Conservation (phyloP, 1,284 basidiomycete species). For the Sutorius eximius region DNA sequence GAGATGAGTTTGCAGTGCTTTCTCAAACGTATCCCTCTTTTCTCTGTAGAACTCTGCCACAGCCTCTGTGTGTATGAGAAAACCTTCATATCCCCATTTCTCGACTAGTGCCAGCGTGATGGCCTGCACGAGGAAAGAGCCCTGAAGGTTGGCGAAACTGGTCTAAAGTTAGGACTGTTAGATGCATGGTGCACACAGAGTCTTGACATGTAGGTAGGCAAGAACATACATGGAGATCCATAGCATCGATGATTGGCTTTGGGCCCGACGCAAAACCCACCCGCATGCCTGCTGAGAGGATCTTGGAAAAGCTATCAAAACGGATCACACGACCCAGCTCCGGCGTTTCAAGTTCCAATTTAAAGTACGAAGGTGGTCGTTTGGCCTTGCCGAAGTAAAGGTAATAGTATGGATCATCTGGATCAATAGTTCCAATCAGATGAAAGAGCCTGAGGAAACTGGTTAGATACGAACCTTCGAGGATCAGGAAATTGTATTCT, state of each 20-base stretch:
- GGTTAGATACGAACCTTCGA: conserved; percentile 63
- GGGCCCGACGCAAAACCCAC: conserved; percentile 87
- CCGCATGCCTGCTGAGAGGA: conserved; percentile 79
- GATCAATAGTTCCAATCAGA: conserved; percentile 1
- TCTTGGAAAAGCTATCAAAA: conserved; percentile 88
- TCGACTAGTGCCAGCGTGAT: conserved; percentile 71
- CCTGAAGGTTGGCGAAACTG: conserved; percentile 75
- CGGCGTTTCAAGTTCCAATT: conserved; percentile 61
- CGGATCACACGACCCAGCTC: conserved; percentile 78
- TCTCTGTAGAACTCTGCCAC: conserved; percentile 80
- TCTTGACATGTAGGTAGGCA: conserved; percentile 9
- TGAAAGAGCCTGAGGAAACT: not conserved
- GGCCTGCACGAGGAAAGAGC: conserved; percentile 76
- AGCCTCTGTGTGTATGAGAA: conserved; percentile 67
- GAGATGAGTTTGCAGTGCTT: conserved; percentile 72
- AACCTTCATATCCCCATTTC: conserved; percentile 79
- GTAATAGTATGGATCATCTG: conserved; percentile 81
- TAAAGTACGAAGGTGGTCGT: conserved; percentile 75
- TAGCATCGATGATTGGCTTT: conserved; percentile 65
- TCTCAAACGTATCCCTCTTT: conserved; percentile 81
- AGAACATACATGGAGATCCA: conserved; percentile 66
- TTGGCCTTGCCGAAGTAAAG: conserved; percentile 67
- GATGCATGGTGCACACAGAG: conserved; percentile 6
- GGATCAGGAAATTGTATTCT: conserved; percentile 78
- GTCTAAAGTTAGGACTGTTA: conserved; percentile 44